Base-by-base conservation (phyloP, 345 rosid genomes). In the Heritiera littoralis region DNA sequence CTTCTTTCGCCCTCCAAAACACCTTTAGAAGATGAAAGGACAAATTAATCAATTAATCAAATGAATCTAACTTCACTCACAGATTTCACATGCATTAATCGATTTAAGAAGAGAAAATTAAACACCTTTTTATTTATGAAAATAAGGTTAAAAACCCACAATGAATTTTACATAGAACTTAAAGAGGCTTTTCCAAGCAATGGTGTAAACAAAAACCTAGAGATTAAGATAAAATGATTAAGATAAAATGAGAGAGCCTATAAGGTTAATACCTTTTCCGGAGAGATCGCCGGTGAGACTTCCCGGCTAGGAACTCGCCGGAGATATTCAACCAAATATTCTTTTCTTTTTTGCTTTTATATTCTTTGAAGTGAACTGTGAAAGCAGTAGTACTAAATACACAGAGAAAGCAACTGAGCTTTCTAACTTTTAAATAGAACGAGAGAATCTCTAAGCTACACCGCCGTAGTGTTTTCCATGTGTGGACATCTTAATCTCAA, bases 161-260 rank as follows among this genome's bases (percentile, higher is more conserved):
- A 23, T 23, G 75, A 23, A 28, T 15, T 72, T 52, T 32, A 55
- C 63, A 18, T 9, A 55, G 15, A 72, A 72, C 7, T 55, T 55
- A 11, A 56, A 73, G 7, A 55, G 51, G 65, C n/a, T 6, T 73
- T 73, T 73, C 32, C 65, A 46, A 55, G 65, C 77, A 73, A 73
- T 73, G 77, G 51, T n/a, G 51, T 13, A 11, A 72, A 38, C 51
- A 73, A 73, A 71, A 73, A 73, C 61, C 77, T 73, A 73, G 30
- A 38, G 10, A 56, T 55, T 73, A 38, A 40, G 43, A 55, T 38
- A 17, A 38, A 38, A 73, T n/a, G 51, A 55, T 55, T 73, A 38
- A 40, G 43, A 55, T 38, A 17, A 38, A 38, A 73, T n/a, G 51
- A 55, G 32, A 38, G 9, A 56, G 49, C 14, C 3, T 2, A 11